Base-by-base conservation (phyloP, 495 filamentous ascomycete species). In the Chaetomium tenue region DNA sequence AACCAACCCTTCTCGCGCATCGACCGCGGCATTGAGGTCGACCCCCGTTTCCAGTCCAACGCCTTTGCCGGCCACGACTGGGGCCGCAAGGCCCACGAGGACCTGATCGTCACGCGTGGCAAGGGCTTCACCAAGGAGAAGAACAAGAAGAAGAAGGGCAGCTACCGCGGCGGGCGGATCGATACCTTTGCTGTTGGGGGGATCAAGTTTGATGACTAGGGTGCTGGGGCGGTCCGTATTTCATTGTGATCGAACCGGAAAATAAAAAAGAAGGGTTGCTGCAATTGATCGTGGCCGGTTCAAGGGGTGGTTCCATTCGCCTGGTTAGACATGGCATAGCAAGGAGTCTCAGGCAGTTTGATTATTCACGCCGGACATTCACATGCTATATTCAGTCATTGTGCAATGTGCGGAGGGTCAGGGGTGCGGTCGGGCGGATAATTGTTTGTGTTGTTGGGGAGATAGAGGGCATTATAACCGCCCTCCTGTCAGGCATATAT, bases 61-160 rank as follows among this genome's bases (percentile, higher is more conserved):
- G 82, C 83, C 5, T 97, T 93, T 73, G 81, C 89, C 39, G 77
- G 86, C 5, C 91, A 96, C 68, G 91, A 91, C 44, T 99, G 97
- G 72, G 92, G 93, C 7, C 87, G 93, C 58, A 86, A 86, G 58
- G 95, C 95, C 40, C 90, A 89, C 68, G 83, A 89, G 63, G 93
- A 97, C 74, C 77, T 99, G 56, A 90, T 88, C 33, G 85, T 96
- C 26, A 97, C 93, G 28, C 91, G 88, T 73, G 95, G 95, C 61
- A 98, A 96, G 80, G 91, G 91, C 16, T 99, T 99, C 79, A 99
- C 93, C 60, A 99, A 99, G 83, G 95, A 98, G 80, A 99, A 99
- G 87, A 97, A 99, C 76, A 99, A 98, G 79, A 87, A 87, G 80
- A 91, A 91, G 83, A 77, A 90, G 69, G 95, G 95, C 53, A 89